Percentiles rank a stretch among this genome's conserved stretches.
Conservation (phyloP, 1,284 basidiomycete genomes). For the Fomitopsis betulina region DNA sequence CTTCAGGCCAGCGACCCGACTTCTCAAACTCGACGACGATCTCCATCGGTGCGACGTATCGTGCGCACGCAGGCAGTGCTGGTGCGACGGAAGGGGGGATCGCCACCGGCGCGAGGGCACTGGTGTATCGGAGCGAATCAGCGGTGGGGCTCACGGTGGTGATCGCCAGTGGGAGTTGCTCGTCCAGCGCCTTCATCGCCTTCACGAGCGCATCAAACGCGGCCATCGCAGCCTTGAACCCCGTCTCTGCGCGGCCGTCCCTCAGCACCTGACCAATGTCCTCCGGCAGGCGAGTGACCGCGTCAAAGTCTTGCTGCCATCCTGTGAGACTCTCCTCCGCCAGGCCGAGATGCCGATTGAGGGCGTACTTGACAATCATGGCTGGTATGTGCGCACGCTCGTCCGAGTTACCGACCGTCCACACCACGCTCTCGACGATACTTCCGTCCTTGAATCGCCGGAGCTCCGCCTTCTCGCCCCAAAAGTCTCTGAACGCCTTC, state of each 20-base stretch:
- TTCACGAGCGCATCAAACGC: conserved; percentile 84
- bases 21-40: conserved; percentile 86
- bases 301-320: conserved; percentile 64
- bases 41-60: conserved; percentile 68
- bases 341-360: conserved; percentile 74
- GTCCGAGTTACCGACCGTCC: conserved; percentile 74
- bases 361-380: conserved; percentile 71
- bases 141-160: conserved; percentile 75
- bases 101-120: conserved; percentile 72
- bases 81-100: conserved; percentile 40
- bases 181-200: conserved; percentile 73
- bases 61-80: conserved; percentile 49
- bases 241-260: conserved; percentile 43
- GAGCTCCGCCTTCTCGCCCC: conserved; percentile 91
- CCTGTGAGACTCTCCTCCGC: conserved; percentile 44
- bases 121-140: conserved; percentile 79
- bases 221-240: conserved; percentile 74
- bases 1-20: conserved; percentile 93
- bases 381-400: conserved; percentile 79
- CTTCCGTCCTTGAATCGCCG: conserved; percentile 97
- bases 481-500: conserved; percentile 76
- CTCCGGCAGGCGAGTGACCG: conserved; percentile 64
- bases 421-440: conserved; percentile 92
- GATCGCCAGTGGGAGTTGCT: conserved; percentile 79
- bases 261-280: conserved; percentile 46